phyloP scores from a whole-genome alignment of 352 stramenopile genomes.

The Globisporangium nunn region DNA sequence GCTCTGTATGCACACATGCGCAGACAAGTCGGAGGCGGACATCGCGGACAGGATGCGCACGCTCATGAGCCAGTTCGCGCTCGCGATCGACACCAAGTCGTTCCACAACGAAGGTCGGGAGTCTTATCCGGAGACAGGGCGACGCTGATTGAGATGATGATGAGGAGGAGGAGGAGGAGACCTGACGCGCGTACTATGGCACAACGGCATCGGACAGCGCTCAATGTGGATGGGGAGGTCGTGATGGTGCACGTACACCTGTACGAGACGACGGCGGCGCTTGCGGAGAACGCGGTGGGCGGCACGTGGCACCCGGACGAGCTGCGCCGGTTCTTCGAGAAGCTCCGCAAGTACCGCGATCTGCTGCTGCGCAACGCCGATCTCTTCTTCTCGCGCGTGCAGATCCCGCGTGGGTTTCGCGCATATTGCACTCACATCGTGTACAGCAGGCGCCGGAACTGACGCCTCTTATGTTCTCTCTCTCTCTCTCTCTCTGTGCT shows the following conservation, averaged over 20 bases:
- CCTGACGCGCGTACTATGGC: neutral
- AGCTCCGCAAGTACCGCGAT: conserved; percentile 52
- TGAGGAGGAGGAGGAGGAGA: too few species aligned
- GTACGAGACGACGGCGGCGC: conserved; percentile 52
- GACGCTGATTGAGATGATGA: too few species aligned
- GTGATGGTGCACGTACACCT: conserved; percentile 60
- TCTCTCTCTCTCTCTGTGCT: neutral
- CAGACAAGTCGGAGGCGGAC: conserved; percentile 29
- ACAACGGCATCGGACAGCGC: conserved; percentile 8
- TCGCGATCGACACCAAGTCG: conserved; percentile 57
- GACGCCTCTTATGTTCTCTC: neutral
- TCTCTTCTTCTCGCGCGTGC: conserved; percentile 58
- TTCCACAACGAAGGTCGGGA: conserved; percentile 52
- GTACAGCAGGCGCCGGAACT: too few species aligned
- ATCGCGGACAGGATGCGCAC: conserved; percentile 38
- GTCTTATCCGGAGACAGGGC: too few species aligned
- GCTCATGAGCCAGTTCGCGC: conserved; percentile 51
- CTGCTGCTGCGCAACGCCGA: conserved; percentile 28
- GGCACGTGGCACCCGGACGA: conserved; percentile 66
- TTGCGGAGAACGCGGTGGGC: conserved; percentile 50
- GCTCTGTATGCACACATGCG: neutral
- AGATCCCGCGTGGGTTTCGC: conserved; percentile 42
- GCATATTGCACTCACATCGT: too few species aligned
- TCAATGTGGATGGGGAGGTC: conserved; percentile 26
- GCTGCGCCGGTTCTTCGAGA: conserved; percentile 47